Percentiles rank a stretch among this genome's conserved stretches.
phyloP scores from a whole-genome alignment of 2,329 filamentous ascomycete genomes.

The Aspergillus flavus region DNA sequence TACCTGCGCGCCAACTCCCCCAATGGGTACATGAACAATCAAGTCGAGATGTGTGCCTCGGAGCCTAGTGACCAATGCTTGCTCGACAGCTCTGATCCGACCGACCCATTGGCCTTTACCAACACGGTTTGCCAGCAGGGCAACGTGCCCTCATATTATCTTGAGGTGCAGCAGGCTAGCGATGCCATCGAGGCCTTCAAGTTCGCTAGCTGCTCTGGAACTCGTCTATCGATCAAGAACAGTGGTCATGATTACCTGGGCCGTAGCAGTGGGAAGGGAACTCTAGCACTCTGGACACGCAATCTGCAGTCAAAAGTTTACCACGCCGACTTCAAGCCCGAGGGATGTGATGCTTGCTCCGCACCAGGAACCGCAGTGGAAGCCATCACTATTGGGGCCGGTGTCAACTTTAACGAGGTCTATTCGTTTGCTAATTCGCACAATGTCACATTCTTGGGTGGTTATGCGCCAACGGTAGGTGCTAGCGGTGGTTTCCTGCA shows the following conservation, averaged over 20 bases:
- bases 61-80: conserved; percentile 21
- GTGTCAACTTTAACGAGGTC: conserved; percentile 30
- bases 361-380: conserved; percentile 12
- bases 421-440: conserved; percentile 29
- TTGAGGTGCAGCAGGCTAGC: conserved; percentile 9
- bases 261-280: conserved; percentile 32
- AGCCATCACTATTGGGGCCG: conserved; percentile 32
- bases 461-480: conserved; percentile 20
- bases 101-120: conserved; percentile 12
- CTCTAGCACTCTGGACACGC: conserved; percentile 34
- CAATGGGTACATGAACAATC: conserved; percentile 27
- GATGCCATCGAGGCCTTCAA: conserved; percentile 15
- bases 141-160: conserved; percentile 16
- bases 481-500: conserved; percentile 31
- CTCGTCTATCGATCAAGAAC: conserved; percentile 31
- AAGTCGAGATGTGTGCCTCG: conserved; percentile 25
- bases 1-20: conserved; percentile 18
- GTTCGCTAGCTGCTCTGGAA: conserved; percentile 16
- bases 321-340: conserved; percentile 7
- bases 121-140: conserved; percentile 18
- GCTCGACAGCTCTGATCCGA: conserved; percentile 19
- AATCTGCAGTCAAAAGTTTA: conserved; percentile 27
- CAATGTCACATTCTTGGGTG: conserved; percentile 28
- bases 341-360: conserved; percentile 5
- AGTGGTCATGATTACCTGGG: conserved; percentile 39